Conservation (phyloP, 257 asterid species). For the Vinca minor region DNA sequence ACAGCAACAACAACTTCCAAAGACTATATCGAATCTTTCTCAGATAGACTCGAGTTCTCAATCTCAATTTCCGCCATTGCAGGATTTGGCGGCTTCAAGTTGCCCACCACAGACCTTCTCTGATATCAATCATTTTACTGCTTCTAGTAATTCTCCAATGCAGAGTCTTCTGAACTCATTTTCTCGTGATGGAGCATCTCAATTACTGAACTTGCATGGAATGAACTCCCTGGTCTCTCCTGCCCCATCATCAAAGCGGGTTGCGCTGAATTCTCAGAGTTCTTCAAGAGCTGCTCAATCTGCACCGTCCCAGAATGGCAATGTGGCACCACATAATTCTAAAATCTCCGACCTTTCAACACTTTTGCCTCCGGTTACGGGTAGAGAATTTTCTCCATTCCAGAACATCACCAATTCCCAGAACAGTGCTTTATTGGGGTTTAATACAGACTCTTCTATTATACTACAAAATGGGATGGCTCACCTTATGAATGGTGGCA, state of each 20-base stretch:
- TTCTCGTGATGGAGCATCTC: constrained; percentile 54
- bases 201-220: constrained; percentile 35
- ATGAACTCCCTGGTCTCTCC: constrained; percentile 43
- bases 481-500: constrained; percentile 33
- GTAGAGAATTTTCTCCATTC: constrained; percentile 55
- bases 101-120: constrained; percentile 59
- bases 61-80: constrained; percentile 50
- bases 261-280: constrained; percentile 60
- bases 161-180: constrained; percentile 56
- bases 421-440: constrained; percentile 49
- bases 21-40: constrained; percentile 32
- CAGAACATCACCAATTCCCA: constrained; percentile 45
- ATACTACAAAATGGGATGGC: constrained; percentile 42
- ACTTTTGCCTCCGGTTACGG: constrained; percentile 55
- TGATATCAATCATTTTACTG: constrained; percentile 44
- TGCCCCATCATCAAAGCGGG: constrained; percentile 60
- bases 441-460: constrained; percentile 38
- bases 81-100: constrained; percentile 35
- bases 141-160: constrained; percentile 47
- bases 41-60: constrained; percentile 36
- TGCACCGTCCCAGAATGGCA: constrained; percentile 50
- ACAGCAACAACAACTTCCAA: constrained; percentile 42
- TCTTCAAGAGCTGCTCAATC: constrained; percentile 49
- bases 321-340: constrained; percentile 38
- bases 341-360: constrained; percentile 62